phyloP scores from a whole-genome alignment of 2,329 filamentous ascomycete genomes.

The Fusarium nodosum region DNA sequence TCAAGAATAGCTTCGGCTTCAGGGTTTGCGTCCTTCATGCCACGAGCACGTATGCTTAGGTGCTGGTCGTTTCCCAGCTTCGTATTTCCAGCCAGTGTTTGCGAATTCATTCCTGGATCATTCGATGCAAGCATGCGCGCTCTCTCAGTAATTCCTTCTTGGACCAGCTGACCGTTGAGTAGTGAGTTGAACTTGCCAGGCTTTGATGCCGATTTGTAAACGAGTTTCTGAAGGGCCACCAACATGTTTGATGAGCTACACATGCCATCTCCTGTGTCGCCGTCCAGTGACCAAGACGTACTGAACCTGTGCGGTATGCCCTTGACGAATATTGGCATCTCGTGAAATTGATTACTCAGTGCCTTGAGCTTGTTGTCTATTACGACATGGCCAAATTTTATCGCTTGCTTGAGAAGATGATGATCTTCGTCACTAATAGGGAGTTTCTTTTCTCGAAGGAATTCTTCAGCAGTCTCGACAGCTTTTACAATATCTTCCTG shows the following conservation, averaged over 20 bases:
- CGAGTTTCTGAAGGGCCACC: conserved; percentile 64
- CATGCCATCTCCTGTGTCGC: conserved; percentile 62
- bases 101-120: conserved; percentile 32
- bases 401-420: conserved; percentile 71
- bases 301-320: conserved; percentile 74
- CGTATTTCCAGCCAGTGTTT: conserved; percentile 59
- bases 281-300: conserved; percentile 76
- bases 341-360: conserved; percentile 77
- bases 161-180: conserved; percentile 62
- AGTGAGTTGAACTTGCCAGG: conserved; percentile 62
- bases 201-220: conserved; percentile 61
- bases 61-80: conserved; percentile 57
- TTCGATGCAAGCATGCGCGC: conserved; percentile 48
- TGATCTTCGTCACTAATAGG: conserved; percentile 73
- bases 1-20: conserved; percentile 42
- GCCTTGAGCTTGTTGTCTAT: conserved; percentile 73
- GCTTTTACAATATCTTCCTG: conserved; percentile 72
- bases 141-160: conserved; percentile 57
- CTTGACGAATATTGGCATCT: conserved; percentile 80
- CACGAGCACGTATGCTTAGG: conserved; percentile 53
- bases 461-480: conserved; percentile 75
- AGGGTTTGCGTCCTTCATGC: conserved; percentile 45
- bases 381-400: conserved; percentile 73
- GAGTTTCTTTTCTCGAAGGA: conserved; percentile 73
- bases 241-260: conserved; percentile 67